Evolutionary conservation across 495 filamentous ascomycete genomes (phyloP), one percentile per base, ranked within the genome.

Genomic region (Podospora pseudoanserina): DNA sequence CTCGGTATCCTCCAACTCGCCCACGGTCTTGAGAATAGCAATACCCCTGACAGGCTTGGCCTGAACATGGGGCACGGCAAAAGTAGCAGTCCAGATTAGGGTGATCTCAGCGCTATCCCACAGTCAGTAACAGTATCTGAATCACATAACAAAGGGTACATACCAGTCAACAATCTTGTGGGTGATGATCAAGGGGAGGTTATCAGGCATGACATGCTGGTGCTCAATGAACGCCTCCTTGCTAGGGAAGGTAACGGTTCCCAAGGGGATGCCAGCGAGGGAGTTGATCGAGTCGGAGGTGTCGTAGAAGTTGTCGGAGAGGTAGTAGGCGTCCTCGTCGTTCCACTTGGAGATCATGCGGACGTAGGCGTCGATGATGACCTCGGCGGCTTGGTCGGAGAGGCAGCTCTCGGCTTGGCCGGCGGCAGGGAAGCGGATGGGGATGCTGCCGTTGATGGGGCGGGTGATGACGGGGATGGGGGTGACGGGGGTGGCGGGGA

Each of bases 231-330:
- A 75, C 2, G 68, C 67, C 5, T 60, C 13, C 67, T 74, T 76
- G 54, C 4, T 68, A 4, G 75, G 71, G 65, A 79, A 79, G 20
- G 74, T 79, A 55, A 60, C 27, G 16, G 2, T 16, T n/a, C 76
- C 77, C 1, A 76, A 63, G 1, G 75, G 72, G 19, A 70, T 63
- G 11, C 70, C 68, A 11, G 71, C 68, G 3, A 79, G 61, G 32
- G 65, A 70, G 66, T 77, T 77, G 74, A 79, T 79, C 68, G 67
- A 71, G 70, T 76, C 75, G 16, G 72, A 74, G 3, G 26, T 34
- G 65, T 77, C 77, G 56, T 18, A n/a, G 56, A 79, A 76, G 57
- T 63, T 30, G 4, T 70, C 54, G 23, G 71, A 39, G 6, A 74
- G 59, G 66, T 70, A 76, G 58, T 71, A 65, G 58, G 67, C 71